Evolutionary conservation across 257 asterid genomes (phyloP), one percentile per base, ranked within the genome.

Genomic region (Ballota nigra): DNA sequence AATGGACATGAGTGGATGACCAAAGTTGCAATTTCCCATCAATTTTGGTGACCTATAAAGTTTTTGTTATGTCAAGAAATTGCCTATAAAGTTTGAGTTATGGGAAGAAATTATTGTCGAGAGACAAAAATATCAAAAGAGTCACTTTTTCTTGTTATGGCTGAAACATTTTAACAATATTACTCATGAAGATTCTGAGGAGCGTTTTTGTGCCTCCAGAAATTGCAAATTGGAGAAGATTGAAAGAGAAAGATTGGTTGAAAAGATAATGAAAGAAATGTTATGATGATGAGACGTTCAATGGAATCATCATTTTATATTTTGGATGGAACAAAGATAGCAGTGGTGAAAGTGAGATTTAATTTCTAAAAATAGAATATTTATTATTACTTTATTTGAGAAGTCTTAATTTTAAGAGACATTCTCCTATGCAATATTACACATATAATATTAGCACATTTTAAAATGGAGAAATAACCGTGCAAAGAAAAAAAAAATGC

Each of bases 221-320:
- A 61, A 19, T 15, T 61, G 76, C 63, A 72, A 61, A 61, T 47
- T 6, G 26, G 70, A 62, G 55, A 62, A 62, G 63, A 72, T 61
- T 61, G 70, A 62, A 26, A 59, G 66, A n/a, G 68, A 60, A 45
- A 60, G 34, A 28, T n/a, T 7, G 40, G 56, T 13, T 2, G 59
- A 58, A 47, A 66, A 4, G 29, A 28, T 11, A 15, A 45, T 8
- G 45, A 66, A 43, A 47, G 9, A 49, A 31, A 56, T 11, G 6
- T 55, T 69, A 2, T 23, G 43, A 69, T 69, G 19, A 68, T 41
- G 8, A 28, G 13, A 69, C 26, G 5, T 33, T 58, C 8, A 56
- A 22, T 18, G 58, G 26, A 36, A 18, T 16, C 23, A 52, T 18
- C 52, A 43, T 43, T 43, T 43, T 43, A 43, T 13, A 4, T 15